Evolutionary conservation across 1,139 yeast genomes (phyloP).

Genomic region (Saccharomyces hybrid): DNA sequence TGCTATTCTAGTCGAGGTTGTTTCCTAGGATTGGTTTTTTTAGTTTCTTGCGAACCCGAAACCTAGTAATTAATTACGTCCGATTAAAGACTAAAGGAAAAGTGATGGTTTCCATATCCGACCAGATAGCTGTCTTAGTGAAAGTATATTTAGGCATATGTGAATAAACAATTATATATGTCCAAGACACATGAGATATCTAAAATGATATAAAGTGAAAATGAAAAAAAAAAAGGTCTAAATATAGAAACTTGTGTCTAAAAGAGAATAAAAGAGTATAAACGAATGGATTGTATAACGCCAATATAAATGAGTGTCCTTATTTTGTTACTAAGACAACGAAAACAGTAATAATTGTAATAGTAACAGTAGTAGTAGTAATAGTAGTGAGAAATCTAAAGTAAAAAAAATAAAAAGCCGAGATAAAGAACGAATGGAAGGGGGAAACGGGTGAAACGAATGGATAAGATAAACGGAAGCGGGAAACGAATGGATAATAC

Average conservation of each 20-base stretch:
- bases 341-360: neutral
- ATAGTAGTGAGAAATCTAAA: neutral
- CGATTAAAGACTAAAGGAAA: neutral
- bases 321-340: neutral
- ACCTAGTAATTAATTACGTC: neutral
- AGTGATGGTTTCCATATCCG: neutral
- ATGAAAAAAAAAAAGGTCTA: neutral
- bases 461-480: neutral
- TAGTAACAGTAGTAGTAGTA: neutral
- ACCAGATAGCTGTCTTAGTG: neutral
- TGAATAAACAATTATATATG: neutral
- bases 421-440: slow-evolving; percentile 1
- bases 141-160: neutral
- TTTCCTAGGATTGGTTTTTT: neutral
- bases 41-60: neutral
- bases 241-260: neutral
- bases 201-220: neutral
- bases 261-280: neutral
- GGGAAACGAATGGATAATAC: neutral
- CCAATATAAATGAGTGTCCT: neutral
- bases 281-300: neutral
- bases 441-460: neutral
- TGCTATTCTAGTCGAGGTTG: neutral
- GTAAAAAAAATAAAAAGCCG: neutral
- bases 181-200: neutral